Evolutionary conservation across 441 rosid genomes (phyloP), one percentile per base, ranked within the genome.

Genomic region (Lepidium campestre): DNA sequence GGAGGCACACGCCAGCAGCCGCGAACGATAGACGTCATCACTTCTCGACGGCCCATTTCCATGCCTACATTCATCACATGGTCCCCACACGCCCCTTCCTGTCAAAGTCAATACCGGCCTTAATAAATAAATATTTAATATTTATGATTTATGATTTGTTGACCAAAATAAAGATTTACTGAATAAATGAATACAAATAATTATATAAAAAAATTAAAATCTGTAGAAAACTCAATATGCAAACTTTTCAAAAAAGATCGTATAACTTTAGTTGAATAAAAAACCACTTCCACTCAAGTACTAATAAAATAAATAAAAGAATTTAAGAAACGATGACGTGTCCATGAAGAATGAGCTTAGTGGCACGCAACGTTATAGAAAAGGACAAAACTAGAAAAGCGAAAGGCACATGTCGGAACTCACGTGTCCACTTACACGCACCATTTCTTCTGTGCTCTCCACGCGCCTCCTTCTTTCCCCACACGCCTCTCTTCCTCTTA

Each of bases 381-480:
- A 7, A 40, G 10, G 65, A 60, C 19, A 47, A 72, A 59, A 47
- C 14, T 2, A 2, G 8, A 46, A 72, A 34, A 22, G 59, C 11
- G 46, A 34, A 36, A 74, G 62, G 68, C 86, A 77, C 83, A 82
- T 77, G 89, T 54, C 31, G 8, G 8, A 11, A 49, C 65, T 74
- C 71, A 74, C 67, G 65, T 74, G 78, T 66, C 69, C 23, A 46
- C 31, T 65, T 27, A 63, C 80, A 57, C 62, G 74, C 77, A 74
- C 54, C 41, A 54, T 13, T 48, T 9, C 32, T 57, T 75, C 22
- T 54, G 70, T 79, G 82, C 75, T 53, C n/a, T 57, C 75, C 92
- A 86, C 90, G 90, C 90, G 80, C 90, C 76, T 55, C 60, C 70
- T 53, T 62, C 77, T 73, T 50, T 64, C 62, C 70, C 81, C 88